phyloP scores from a whole-genome alignment of 805 yeast species.

The Wickerhamiella kurtzmanii region DNA sequence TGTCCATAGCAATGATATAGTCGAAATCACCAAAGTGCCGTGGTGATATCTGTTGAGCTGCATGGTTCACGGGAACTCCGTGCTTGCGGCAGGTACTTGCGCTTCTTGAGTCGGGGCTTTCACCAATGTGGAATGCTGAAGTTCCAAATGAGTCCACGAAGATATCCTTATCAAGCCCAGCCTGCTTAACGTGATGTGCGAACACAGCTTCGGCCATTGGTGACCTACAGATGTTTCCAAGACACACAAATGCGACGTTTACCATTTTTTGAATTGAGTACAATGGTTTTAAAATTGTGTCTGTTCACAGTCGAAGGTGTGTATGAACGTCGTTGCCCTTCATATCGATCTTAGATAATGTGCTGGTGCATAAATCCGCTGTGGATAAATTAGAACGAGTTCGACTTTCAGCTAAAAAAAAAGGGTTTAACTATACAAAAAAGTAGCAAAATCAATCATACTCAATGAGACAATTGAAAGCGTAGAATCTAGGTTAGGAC shows the following conservation, averaged over 20 bases:
- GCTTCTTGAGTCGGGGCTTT: constrained; percentile 66
- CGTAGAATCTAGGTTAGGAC: too few species aligned
- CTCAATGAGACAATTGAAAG: too few species aligned
- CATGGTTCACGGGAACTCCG: constrained; percentile 61
- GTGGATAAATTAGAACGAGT: too few species aligned
- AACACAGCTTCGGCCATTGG: constrained; percentile 98
- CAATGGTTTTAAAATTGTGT: too few species aligned
- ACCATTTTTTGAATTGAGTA: constrained; percentile 1
- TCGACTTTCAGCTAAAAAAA: too few species aligned
- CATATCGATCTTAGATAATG: too few species aligned
- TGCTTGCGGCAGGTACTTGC: constrained; percentile 52
- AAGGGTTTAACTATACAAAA: too few species aligned
- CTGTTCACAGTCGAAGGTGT: too few species aligned
- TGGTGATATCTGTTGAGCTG: constrained; percentile 68
- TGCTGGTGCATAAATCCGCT: too few species aligned
- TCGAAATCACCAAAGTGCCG: constrained; percentile 44
- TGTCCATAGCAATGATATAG: constrained; percentile 47
- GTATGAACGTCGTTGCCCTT: too few species aligned
- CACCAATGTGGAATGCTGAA: constrained; percentile 72
- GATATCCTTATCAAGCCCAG: constrained; percentile 35
- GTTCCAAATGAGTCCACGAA: constrained; percentile 75
- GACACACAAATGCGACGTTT: constrained; percentile 76
- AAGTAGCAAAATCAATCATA: too few species aligned
- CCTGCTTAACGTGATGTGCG: constrained; percentile 43
- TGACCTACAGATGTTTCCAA: constrained; percentile 91